These are phyloP conservation scores for Penstemon barbatus DNA, from an alignment of 257 asterid genomes.

Conservation along the genomic window DNA sequence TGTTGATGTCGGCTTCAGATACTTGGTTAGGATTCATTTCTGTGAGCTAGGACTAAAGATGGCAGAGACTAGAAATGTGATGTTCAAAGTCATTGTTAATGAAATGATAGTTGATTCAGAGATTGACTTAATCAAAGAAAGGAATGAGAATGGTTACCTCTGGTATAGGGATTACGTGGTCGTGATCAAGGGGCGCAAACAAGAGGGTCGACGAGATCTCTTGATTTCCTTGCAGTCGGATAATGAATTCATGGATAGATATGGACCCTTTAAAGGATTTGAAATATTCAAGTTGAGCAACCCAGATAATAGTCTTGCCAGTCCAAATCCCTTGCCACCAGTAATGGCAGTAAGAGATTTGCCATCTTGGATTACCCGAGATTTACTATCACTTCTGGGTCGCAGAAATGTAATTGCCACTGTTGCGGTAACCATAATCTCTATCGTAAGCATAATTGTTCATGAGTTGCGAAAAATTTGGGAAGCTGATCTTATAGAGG, in stretches of 20 bases:
- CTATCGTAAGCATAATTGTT: constrained; percentile 27
- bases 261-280: constrained; percentile 42
- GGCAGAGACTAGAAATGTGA: constrained; percentile 26
- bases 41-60: constrained; percentile 40
- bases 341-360: neutral
- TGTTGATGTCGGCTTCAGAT: constrained; percentile 52
- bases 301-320: constrained; percentile 51
- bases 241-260: constrained; percentile 26
- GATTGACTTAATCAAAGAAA: constrained; percentile 37
- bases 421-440: constrained; percentile 25
- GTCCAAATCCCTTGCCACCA: constrained; percentile 32
- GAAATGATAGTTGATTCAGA: constrained; percentile 36
- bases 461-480: constrained; percentile 30
- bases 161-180: constrained; percentile 46
- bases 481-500: constrained; percentile 26
- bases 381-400: constrained; percentile 5
- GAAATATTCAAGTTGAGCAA: constrained; percentile 61
- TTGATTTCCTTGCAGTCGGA: constrained; percentile 39
- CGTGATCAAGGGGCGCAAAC: constrained; percentile 45
- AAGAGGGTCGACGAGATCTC: constrained; percentile 39
- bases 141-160: constrained; percentile 25
- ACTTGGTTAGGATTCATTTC: constrained; percentile 57
- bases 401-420: constrained; percentile 34
- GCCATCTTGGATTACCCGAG: constrained; percentile 2
- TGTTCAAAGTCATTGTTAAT: constrained; percentile 41